Percentiles rank a stretch among this genome's conserved stretches.
Evolutionary conservation across 2,329 filamentous ascomycete genomes (phyloP).

Genomic region (Boeremia lycopersici): DNA sequence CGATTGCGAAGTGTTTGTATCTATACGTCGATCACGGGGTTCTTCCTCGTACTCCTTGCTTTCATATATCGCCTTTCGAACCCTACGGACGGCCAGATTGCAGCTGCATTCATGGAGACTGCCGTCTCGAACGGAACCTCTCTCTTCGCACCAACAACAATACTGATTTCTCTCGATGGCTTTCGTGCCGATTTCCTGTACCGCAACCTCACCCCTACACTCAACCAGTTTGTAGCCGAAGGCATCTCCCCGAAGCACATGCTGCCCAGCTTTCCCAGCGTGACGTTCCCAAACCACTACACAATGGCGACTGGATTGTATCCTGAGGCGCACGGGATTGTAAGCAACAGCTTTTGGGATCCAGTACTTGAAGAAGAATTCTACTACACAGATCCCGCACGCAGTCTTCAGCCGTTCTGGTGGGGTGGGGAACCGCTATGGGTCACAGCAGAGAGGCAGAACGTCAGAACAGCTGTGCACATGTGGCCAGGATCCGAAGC

Average conservation of each 20-base stretch:
- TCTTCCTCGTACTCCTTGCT: slow-evolving; percentile 62
- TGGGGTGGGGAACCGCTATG: slow-evolving; percentile 95
- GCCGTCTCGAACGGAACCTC: slow-evolving; percentile 79
- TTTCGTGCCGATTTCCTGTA: slow-evolving; percentile 94
- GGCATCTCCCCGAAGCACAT: slow-evolving; percentile 93
- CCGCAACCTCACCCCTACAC: slow-evolving; percentile 79
- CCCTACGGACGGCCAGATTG: slow-evolving; percentile 23
- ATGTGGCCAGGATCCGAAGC: slow-evolving; percentile 99
- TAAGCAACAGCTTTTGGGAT: slow-evolving; percentile 96
- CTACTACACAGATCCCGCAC: slow-evolving; percentile 78
- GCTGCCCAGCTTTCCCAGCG: slow-evolving; percentile 91
- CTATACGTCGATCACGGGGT: slow-evolving; percentile 54
- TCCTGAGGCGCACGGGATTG: slow-evolving; percentile 89
- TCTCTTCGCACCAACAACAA: slow-evolving; percentile 86
- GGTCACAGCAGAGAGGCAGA: slow-evolving; percentile 86
- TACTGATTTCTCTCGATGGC: slow-evolving; percentile 91
- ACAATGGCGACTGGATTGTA: slow-evolving; percentile 91
- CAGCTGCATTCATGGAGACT: slow-evolving; percentile 30
- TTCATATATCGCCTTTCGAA: slow-evolving; percentile 63
- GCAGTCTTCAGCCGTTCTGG: slow-evolving; percentile 86
- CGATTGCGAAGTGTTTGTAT: slow-evolving; percentile 49
- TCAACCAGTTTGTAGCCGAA: slow-evolving; percentile 77
- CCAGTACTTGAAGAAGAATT: slow-evolving; percentile 78
- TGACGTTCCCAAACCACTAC: slow-evolving; percentile 95
- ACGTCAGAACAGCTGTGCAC: slow-evolving; percentile 80